Evolutionary conservation across 352 stramenopile species (phyloP), one percentile per base, ranked within the genome.

Genomic region (Globisporangium spiculum): DNA sequence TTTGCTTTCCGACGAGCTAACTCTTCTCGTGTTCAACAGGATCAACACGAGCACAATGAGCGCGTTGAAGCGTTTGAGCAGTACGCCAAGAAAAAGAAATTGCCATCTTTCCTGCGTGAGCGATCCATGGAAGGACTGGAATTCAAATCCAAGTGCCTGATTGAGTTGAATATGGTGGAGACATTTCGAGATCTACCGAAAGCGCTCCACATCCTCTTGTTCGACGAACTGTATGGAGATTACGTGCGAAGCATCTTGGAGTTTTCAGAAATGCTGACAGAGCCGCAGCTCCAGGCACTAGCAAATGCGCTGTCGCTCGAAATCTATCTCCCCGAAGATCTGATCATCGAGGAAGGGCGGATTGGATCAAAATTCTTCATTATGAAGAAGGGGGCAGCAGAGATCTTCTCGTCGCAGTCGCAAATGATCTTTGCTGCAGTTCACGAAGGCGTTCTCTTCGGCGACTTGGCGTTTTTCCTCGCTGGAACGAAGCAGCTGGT

Each of bases 21-120:
- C 36, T 18, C 6, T 57, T 20, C 24, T 9, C 14, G 22, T 44
- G 20, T 14, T 5, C n/a, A 9, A 20, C 32, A 70, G 69, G 63
- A 71, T 27, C 32, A 57, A 22, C 59, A 72, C 5, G 71, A 76
- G 41, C 61, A 75, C 55, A 62, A 67, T 12, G 71, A 71, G 52
- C 68, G 67, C 16, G 68, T 76, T n/a, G 59, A 76, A 36, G 69
- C 69, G 20, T 76, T 76, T 58, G 67, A 76, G 10, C 63, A 74
- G 41, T 76, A 75, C 55, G 68, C 67, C 6, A 75, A 73, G 52
- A 71, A 66, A 24, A 65, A 67, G 22, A 62, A 60, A 7, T 41
- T 76, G 36, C 71, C 71, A 22, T 46, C 68, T 6, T 63, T 63
- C 34, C 60, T 76, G 44, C 71, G 67, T 34, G 59, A 74, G 46